Evolutionary conservation across 495 filamentous ascomycete genomes (phyloP), one percentile per base, ranked within the genome.

Genomic region (Durotheca rogersii): DNA sequence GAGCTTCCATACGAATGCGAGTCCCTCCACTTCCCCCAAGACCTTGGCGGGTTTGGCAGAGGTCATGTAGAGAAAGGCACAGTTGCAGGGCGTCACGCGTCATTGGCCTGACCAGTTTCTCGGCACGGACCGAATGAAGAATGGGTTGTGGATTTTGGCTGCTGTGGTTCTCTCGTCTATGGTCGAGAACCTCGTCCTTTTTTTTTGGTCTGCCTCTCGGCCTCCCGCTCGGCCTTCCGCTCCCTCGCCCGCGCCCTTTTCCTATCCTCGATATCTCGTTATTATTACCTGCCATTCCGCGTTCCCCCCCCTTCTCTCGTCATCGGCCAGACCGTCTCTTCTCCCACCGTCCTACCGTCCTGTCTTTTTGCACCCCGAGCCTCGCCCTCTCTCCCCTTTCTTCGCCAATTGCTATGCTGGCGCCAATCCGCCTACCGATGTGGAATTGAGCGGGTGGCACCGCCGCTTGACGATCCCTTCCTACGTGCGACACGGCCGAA

Each of bases 21-120:
- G n/a, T n/a, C n/a, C n/a, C n/a, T n/a, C n/a, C n/a, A n/a, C n/a
- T n/a, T n/a, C n/a, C n/a, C 56, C 56, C 50, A 59, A 59, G 50
- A 34, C 45, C 56, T 54, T 59, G 56, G 56, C 50, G 29, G 45
- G 36, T 54, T 50, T 54, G 50, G 56, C 41, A 45, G 45, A 54
- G 46, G 45, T 41, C 49, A 53, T 50, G 21, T 46, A 19, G 0
- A 33, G 38, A 47, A 37, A n/a, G n/a, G n/a, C n/a, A n/a, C n/a
- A n/a, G n/a, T n/a, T n/a, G 56, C n/a, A 23, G 31, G 4, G 25
- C 35, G 12, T 33, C 21, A 40, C 18, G 44, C 19, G 50, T 53
- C 45, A 53, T 53, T 49, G 48, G 46, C 18, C 41, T 53, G 19
- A 4, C 42, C 31, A 23, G 6, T 51, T 59, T 54, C 50, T 54